These are phyloP conservation scores for Chimonanthus salicifolius DNA, from an alignment of 164 flowering plant genomes.

Conservation along the genomic window DNA sequence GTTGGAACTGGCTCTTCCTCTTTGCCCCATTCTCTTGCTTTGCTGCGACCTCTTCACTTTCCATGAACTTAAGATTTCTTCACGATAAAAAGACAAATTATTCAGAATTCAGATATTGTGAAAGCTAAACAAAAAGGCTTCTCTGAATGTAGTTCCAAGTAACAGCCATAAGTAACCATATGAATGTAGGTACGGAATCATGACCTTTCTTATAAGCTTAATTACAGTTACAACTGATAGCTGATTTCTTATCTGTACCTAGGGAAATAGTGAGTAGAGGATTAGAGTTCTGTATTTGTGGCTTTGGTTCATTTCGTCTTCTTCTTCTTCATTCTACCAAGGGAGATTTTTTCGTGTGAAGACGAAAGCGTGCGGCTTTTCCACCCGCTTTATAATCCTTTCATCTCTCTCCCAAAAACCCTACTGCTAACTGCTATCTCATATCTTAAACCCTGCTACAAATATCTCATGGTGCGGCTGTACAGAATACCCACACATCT, in stretches of 20 bases:
- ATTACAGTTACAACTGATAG: neutral
- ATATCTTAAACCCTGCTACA: slow-evolving; percentile 5
- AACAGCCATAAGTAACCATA: neutral
- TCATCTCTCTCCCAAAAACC: slow-evolving; percentile 4
- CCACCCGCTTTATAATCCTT: neutral
- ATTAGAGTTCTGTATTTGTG: too few species aligned
- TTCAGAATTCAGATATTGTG: too few species aligned
- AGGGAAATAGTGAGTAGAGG: neutral
- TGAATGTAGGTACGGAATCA: neutral
- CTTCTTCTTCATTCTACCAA: too few species aligned
- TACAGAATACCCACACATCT: too few species aligned
- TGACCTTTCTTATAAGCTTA: neutral
- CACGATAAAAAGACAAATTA: neutral
- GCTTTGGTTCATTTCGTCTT: too few species aligned
- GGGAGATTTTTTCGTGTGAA: neutral
- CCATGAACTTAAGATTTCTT: slow-evolving; percentile 11
- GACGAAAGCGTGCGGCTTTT: neutral
- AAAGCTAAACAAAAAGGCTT: neutral
- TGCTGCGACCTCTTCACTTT: slow-evolving; percentile 12
- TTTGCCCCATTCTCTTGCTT: slow-evolving; percentile 13
- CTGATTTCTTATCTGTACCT: neutral
- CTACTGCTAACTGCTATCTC: neutral
- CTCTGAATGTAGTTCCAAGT: neutral
- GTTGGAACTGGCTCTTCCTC: slow-evolving; percentile 45
- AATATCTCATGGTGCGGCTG: neutral